phyloP scores from a whole-genome alignment of 306 rosid genomes.

The Luffa aegyptiaca region DNA sequence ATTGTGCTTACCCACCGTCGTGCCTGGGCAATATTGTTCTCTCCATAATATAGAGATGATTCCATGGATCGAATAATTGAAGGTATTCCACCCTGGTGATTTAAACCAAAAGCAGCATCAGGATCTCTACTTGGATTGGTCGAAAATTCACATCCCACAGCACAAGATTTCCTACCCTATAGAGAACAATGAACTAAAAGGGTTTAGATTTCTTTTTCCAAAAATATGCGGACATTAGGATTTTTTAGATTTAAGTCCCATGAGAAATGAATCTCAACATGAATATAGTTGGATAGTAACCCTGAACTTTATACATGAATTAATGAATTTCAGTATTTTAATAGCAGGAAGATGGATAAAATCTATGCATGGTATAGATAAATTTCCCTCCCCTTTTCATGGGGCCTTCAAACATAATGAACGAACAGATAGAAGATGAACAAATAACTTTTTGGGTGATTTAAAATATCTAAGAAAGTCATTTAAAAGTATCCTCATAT shows the following conservation, averaged over 20 bases:
- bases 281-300: background rate
- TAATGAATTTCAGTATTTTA: background rate
- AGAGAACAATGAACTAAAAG: slow-evolving; percentile 13
- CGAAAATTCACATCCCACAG: slow-evolving; percentile 71
- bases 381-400: background rate
- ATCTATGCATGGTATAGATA: background rate
- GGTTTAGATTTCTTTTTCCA: background rate
- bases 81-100: slow-evolving; percentile 34
- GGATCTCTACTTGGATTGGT: slow-evolving; percentile 20
- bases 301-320: background rate
- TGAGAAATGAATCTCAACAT: background rate
- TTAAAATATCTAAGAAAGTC: background rate
- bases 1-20: slow-evolving; percentile 99
- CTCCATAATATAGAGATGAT: slow-evolving; percentile 60
- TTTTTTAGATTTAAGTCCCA: background rate
- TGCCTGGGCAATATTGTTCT: slow-evolving; percentile 63
- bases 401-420: background rate
- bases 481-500: background rate
- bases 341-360: background rate
- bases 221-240: background rate
- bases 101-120: slow-evolving; percentile 70
- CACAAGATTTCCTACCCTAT: slow-evolving; percentile 67
- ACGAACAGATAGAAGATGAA: background rate
- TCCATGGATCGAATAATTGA: slow-evolving; percentile 85
- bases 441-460: background rate